Base-by-base conservation (phyloP, 1,139 yeast genomes). In the Blastobotrys buckinghamii region DNA sequence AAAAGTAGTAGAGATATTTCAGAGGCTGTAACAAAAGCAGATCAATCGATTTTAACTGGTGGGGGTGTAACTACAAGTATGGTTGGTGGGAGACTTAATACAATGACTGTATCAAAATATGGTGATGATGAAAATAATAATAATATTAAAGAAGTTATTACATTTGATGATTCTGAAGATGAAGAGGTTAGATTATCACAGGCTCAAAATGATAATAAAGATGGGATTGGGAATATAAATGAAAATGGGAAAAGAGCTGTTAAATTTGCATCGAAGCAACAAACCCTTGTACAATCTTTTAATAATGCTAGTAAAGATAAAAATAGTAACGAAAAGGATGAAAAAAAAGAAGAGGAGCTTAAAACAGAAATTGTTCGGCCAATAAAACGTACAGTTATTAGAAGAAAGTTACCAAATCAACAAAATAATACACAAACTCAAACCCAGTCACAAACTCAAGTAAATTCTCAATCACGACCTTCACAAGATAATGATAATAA, bases 1-100 rank as follows among this genome's bases (percentile, higher is more conserved):
- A 42, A 50, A 10, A 15, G 34, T 13, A 39, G 43, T 27, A 24
- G n/a, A 12, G 44, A 29, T 5, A 13, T 46, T 13, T 47, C 35
- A 8, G 24, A 40, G 6, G 32, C 48, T 29, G 9, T 29, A 6
- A 3, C 32, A 13, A 13, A 13, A 29, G 12, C 9, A 3, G 32
- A 29, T 29, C 32, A 29, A 9, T 6, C 6, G 3, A 29, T 29
- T 12, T 29, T 29, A 29, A 6, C 12, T 6, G 12, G 32, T 29
- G n/a, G n/a, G 3, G n/a, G n/a, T 3, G 12, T 12, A 12, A 29
- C 12, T 6, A 5, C 4, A 6, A 22, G 24, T 22, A 22, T 22
- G 24, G 9, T 13, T 12, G 32, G 32, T 29, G 9, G 9, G 9
- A 29, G n/a, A 10, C 3, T 12, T 29, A 29, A 29, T 29, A 29